These are phyloP conservation scores for Penicillium polonicum DNA, from an alignment of 2,329 filamentous ascomycete species.

Conservation along the genomic window DNA sequence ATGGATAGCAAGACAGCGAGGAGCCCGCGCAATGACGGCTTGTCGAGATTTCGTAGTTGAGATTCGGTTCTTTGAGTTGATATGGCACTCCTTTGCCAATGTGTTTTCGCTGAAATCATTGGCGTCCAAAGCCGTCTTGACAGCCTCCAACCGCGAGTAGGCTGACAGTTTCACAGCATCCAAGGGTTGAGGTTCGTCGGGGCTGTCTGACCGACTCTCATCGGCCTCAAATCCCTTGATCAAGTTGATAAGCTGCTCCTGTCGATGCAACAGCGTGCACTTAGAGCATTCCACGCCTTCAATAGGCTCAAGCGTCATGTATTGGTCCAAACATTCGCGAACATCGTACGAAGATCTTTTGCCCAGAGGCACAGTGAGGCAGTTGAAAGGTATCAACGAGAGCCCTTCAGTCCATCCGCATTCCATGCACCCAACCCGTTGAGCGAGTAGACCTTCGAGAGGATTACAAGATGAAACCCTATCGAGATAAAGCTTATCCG, in stretches of 20 bases:
- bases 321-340: conserved; percentile 76
- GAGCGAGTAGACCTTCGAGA: conserved; percentile 81
- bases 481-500: conserved; percentile 9
- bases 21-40: conserved; percentile 77
- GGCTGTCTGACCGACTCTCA: conserved; percentile 19
- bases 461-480: conserved; percentile 62
- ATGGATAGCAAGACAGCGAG: conserved; percentile 78
- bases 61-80: conserved; percentile 65
- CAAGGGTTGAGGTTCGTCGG: conserved; percentile 29
- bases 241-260: conserved; percentile 53
- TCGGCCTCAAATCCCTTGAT: conserved; percentile 44
- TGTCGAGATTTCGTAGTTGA: conserved; percentile 86
- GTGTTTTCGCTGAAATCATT: conserved; percentile 76
- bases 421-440: conserved; percentile 79
- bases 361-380: conserved; percentile 80
- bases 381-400: conserved; percentile 90
- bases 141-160: conserved; percentile 58
- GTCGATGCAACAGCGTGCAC: conserved; percentile 71
- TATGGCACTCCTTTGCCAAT: conserved; percentile 63
- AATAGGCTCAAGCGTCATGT: conserved; percentile 80
- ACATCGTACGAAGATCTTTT: conserved; percentile 66
- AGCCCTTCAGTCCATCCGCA: conserved; percentile 88
- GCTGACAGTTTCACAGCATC: conserved; percentile 45
- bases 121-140: conserved; percentile 70
- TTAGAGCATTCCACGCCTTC: conserved; percentile 88